Percentiles rank a stretch among this genome's conserved stretches.
Conservation (phyloP, 169 alveolate genomes). For the Fabrea salina region DNA sequence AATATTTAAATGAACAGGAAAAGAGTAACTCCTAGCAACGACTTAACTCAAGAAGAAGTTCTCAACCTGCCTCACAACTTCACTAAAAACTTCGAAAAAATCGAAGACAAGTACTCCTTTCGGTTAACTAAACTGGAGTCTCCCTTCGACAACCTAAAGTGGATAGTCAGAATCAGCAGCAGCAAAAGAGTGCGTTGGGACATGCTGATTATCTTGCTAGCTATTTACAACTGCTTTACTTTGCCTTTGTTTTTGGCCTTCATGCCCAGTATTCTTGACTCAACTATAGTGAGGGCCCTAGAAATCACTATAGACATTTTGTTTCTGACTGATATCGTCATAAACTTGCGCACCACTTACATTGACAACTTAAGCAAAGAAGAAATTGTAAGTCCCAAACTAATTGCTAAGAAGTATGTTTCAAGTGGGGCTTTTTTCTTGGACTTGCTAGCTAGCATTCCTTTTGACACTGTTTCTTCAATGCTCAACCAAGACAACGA, state of each 20-base stretch:
- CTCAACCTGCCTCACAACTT: too few relatives aligned
- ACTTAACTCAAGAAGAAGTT: too few relatives aligned
- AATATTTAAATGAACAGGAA: too few relatives aligned
- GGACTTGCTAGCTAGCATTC: background rate
- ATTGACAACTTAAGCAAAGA: background rate
- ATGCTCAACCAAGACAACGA: background rate
- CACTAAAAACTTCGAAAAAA: too few relatives aligned
- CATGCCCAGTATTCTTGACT: too few relatives aligned
- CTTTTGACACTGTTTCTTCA: background rate
- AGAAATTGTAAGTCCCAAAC: background rate
- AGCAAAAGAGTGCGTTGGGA: background rate
- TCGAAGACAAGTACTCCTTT: too few relatives aligned
- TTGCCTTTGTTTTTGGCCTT: background rate
- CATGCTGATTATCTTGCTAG: background rate
- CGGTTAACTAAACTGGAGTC: too few relatives aligned
- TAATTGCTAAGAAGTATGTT: background rate
- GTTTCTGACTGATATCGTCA: background rate
- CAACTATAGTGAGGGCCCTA: background rate
- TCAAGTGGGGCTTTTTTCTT: background rate
- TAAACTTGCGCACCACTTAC: slow-evolving; percentile 29
- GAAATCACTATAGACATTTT: background rate
- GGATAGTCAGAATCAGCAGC: too few relatives aligned
- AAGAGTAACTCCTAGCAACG: too few relatives aligned
- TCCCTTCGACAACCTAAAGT: too few relatives aligned
- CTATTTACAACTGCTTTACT: background rate